A percentile compares a stretch with the other conserved stretches of the same genome.
phyloP scores from a whole-genome alignment of 2,329 filamentous ascomycete genomes.

The Stemphylium vesicarium region DNA sequence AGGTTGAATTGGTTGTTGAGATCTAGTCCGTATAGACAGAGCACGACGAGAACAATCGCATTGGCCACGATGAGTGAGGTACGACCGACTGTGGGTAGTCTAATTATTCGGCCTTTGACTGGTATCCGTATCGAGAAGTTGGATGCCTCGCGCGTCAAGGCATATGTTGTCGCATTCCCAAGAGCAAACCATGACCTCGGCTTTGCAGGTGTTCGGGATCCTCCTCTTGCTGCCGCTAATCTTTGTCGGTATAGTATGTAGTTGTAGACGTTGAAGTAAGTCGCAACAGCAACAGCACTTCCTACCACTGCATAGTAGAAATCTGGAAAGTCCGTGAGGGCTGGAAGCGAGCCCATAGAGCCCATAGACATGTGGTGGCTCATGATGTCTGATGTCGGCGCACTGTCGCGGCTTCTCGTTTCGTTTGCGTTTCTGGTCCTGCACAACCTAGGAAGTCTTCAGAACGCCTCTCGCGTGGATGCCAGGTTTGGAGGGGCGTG shows the following conservation, averaged over 20 bases:
- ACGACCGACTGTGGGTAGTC: conserved; percentile 49
- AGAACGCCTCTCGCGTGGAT: not conserved
- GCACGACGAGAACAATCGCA: conserved; percentile 58
- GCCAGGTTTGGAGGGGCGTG: not conserved
- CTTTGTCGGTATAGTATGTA: conserved; percentile 59
- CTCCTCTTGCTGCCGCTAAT: conserved; percentile 52
- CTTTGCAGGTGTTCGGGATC: conserved; percentile 56
- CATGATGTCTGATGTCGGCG: conserved; percentile 26
- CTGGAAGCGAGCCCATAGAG: conserved; percentile 54
- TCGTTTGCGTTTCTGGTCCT: conserved; percentile 11
- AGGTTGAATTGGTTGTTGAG: conserved; percentile 57
- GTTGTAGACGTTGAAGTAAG: conserved; percentile 56
- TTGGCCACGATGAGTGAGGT: conserved; percentile 54
- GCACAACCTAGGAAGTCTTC: not conserved
- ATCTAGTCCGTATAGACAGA: conserved; percentile 64
- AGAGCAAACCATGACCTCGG: conserved; percentile 58
- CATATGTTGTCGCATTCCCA: conserved; percentile 60
- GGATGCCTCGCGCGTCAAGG: conserved; percentile 60
- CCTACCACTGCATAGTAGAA: conserved; percentile 62
- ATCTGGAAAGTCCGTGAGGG: conserved; percentile 56
- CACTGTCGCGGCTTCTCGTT: conserved; percentile 11
- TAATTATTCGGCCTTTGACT: conserved; percentile 46
- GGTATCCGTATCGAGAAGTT: conserved; percentile 54
- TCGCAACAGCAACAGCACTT: conserved; percentile 52
- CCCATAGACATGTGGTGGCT: conserved; percentile 41